phyloP scores from a whole-genome alignment of 176 grass and related monocot species.

The Pontederia paniculata region DNA sequence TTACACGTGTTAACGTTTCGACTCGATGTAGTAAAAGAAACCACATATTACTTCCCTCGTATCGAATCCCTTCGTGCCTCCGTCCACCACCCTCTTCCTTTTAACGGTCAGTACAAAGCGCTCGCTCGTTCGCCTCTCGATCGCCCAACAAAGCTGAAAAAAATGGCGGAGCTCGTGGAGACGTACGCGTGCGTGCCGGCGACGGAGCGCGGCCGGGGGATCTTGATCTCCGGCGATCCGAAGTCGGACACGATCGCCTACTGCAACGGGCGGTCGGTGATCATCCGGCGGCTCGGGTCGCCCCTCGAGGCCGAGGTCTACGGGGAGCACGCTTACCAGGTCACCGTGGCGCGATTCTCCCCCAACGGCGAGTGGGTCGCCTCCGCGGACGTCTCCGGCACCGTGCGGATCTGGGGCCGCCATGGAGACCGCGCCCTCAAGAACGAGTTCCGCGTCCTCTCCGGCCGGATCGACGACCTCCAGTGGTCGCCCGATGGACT shows the following conservation, averaged over 20 bases:
- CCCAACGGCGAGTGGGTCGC: slow-evolving; percentile 98
- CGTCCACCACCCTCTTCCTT: no score
- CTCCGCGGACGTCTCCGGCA: slow-evolving; percentile 71
- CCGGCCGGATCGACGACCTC: slow-evolving; percentile 84
- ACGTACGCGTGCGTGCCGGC: slow-evolving; percentile 87
- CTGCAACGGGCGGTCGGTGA: slow-evolving; percentile 67
- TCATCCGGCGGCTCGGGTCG: slow-evolving; percentile 70
- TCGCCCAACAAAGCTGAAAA: no score
- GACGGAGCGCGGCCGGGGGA: slow-evolving; percentile 91
- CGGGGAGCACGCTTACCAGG: slow-evolving; percentile 75
- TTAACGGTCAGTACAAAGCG: no score
- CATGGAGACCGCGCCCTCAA: slow-evolving; percentile 85
- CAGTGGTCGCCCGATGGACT: slow-evolving; percentile 91
- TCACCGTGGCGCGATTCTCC: slow-evolving; percentile 81
- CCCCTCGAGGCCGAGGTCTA: slow-evolving; percentile 61
- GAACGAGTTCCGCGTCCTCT: slow-evolving; percentile 83
- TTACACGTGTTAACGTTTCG: no score
- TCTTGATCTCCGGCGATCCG: slow-evolving; percentile 62
- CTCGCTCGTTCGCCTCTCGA: no score
- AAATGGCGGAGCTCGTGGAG: slow-evolving; percentile 69
- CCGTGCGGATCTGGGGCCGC: slow-evolving; percentile 74
- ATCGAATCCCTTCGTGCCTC: no score
- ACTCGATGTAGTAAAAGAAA: no score
- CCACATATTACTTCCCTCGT: no score
- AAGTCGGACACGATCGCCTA: slow-evolving; percentile 63